Conservation (phyloP, 192 early-diverging fungal species). For the Allomyces javanicus region DNA sequence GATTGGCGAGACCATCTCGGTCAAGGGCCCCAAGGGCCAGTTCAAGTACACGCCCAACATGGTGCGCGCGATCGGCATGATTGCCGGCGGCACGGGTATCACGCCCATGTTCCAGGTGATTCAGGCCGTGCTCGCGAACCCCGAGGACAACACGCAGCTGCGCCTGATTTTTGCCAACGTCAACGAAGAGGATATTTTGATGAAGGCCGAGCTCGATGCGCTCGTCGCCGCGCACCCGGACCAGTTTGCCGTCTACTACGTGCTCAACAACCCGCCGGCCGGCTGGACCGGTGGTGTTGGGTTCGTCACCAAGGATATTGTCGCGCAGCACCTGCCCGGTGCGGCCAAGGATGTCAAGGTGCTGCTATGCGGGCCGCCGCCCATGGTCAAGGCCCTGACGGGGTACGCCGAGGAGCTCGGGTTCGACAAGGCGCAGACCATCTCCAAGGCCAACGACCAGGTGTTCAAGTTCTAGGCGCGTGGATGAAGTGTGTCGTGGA, state of each 20-base stretch:
- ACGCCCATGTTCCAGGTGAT: slow-evolving; percentile 92
- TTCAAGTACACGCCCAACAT: slow-evolving; percentile 74
- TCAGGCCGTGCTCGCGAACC: slow-evolving; percentile 63
- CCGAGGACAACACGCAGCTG: slow-evolving; percentile 66
- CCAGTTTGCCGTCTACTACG: slow-evolving; percentile 60
- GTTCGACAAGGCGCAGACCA: slow-evolving; percentile 49
- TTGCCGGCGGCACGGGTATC: slow-evolving; percentile 89
- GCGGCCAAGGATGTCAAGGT: slow-evolving; percentile 68
- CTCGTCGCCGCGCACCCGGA: slow-evolving; percentile 46
- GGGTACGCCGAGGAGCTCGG: slow-evolving; percentile 48
- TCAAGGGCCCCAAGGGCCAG: slow-evolving; percentile 76
- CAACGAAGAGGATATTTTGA: slow-evolving; percentile 66
- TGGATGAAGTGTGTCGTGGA: too few species aligned
- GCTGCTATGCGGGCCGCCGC: slow-evolving; percentile 75
- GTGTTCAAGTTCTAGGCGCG: slow-evolving; percentile 67
- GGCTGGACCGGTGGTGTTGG: slow-evolving; percentile 69
- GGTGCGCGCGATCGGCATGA: slow-evolving; percentile 62
- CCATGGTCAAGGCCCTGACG: slow-evolving; percentile 72
- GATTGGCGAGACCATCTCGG: slow-evolving; percentile 50
- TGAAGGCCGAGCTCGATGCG: slow-evolving; percentile 61
- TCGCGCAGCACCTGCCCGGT: slow-evolving; percentile 44
- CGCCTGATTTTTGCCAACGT: slow-evolving; percentile 87
- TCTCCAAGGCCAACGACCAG: slow-evolving; percentile 66
- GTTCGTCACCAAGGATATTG: slow-evolving; percentile 70
- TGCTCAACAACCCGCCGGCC: slow-evolving; percentile 58